These are phyloP conservation scores for Podaxis carcinomalis DNA, from an alignment of 768 basidiomycete species.

Conservation along the genomic window DNA sequence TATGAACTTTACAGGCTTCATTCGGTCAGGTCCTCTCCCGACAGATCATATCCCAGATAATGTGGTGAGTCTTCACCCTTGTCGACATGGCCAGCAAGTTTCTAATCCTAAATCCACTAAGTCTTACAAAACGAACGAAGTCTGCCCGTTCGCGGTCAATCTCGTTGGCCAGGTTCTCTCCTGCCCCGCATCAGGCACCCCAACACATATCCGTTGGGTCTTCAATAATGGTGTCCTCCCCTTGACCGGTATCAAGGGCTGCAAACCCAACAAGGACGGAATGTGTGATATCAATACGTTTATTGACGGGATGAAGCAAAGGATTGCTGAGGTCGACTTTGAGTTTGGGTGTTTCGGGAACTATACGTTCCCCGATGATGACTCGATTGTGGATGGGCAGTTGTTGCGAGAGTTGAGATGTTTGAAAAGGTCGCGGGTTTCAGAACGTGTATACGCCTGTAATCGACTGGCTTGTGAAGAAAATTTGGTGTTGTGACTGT, in stretches of 20 bases:
- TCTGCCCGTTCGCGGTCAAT: conserved; percentile 31
- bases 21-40: conserved; percentile 58
- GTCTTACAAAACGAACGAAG: conserved; percentile 25
- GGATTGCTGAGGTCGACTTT: conserved; percentile 59
- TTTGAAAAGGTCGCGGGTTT: background rate
- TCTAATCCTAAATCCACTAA: conserved; percentile 26
- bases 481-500: too few species aligned
- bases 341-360: conserved; percentile 55
- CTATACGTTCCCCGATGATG: conserved; percentile 41
- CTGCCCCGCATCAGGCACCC: conserved; percentile 26
- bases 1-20: conserved; percentile 65
- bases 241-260: conserved; percentile 60
- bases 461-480: too few species aligned
- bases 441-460: too few species aligned
- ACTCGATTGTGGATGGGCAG: conserved; percentile 35
- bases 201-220: conserved; percentile 58
- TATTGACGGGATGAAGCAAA: conserved; percentile 50
- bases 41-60: conserved; percentile 51
- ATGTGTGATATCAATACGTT: conserved; percentile 60
- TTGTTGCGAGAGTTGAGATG: conserved; percentile 17
- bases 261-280: conserved; percentile 51
- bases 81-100: conserved; percentile 45
- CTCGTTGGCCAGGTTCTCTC: conserved; percentile 43
- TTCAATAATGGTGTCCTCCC: conserved; percentile 75
- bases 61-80: conserved; percentile 48